Evolutionary conservation across 2,329 filamentous ascomycete species (phyloP), one percentile per base, ranked within the genome.

Genomic region (Rhynchosporium graminicola): DNA sequence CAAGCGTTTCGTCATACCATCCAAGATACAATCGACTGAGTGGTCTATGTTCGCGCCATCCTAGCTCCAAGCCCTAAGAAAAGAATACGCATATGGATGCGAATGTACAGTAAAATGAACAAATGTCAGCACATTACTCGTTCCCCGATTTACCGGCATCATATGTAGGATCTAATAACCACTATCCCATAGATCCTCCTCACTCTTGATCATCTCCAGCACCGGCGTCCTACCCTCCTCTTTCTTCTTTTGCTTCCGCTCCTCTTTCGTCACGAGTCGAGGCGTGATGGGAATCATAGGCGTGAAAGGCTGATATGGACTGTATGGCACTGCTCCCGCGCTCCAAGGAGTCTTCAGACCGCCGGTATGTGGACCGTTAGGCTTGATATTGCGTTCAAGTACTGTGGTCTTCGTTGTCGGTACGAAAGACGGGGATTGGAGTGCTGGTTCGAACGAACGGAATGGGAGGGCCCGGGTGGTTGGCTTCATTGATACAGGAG

Each of bases 231-330:
- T 51, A 77, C 86, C 85, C 62, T 84, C 84, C 68, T 86, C 76
- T 73, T 82, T 85, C 79, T 80, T 85, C 80, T 86, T 87, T 73
- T 83, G 80, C 81, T 88, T 91, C 33, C 89, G 78, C 72, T 93
- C 89, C 65, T 85, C 83, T 74, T 82, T 85, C 29, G 86, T 91
- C 15, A 91, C 86, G 52, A 94, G 77, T 26, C 84, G 85, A n/a
- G 90, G 89, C 36, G 90, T 92, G 55, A 93, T 84, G 1, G 90
- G 90, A 57, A 92, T 82, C 54, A 90, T 80, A 1, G 90, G 89
- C 6, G 87, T 89, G 73, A 87, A 90, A 0, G 90, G 90, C 78
- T 93, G 90, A 69, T 93, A 94, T 0, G 90, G 89, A 60, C 84
- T 86, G 75, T 93, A 93, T 1, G 90, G 90, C 28, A 87, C 83